Conservation (phyloP, 2,329 filamentous ascomycete genomes). For the Stromatinia cepivora region DNA sequence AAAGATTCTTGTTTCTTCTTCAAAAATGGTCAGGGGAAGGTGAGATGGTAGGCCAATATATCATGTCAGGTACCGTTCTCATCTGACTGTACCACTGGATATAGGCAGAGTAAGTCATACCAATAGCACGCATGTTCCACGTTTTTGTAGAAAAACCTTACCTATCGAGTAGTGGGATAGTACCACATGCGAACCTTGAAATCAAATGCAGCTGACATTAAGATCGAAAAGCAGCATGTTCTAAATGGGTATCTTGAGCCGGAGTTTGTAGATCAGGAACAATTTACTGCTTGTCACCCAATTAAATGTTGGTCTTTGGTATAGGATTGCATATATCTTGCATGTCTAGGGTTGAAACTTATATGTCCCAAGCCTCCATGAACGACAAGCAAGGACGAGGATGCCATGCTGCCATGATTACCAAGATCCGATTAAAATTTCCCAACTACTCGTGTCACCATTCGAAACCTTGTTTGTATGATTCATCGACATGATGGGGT, state of each 20-base stretch:
- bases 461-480: slow-evolving; percentile 13
- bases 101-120: slow-evolving; percentile 8
- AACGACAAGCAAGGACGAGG: slow-evolving; percentile 6
- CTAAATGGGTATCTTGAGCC: neutral
- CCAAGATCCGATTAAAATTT: slow-evolving; percentile 16
- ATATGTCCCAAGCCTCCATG: neutral
- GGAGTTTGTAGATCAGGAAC: slow-evolving; percentile 5
- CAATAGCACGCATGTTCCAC: slow-evolving; percentile 12
- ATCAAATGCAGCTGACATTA: neutral
- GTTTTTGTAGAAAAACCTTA: neutral
- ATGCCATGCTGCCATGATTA: slow-evolving; percentile 10
- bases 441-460: slow-evolving; percentile 6
- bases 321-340: slow-evolving; percentile 7
- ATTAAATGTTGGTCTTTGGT: neutral
- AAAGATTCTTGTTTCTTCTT: neutral
- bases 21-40: neutral
- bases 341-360: neutral
- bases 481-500: slow-evolving; percentile 13
- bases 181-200: neutral
- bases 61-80: slow-evolving; percentile 20
- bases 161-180: neutral
- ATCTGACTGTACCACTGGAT: slow-evolving; percentile 15
- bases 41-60: neutral
- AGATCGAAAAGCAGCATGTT: neutral
- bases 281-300: neutral